Conservation (phyloP, 768 basidiomycete species). For the Boletus sensibilis region DNA sequence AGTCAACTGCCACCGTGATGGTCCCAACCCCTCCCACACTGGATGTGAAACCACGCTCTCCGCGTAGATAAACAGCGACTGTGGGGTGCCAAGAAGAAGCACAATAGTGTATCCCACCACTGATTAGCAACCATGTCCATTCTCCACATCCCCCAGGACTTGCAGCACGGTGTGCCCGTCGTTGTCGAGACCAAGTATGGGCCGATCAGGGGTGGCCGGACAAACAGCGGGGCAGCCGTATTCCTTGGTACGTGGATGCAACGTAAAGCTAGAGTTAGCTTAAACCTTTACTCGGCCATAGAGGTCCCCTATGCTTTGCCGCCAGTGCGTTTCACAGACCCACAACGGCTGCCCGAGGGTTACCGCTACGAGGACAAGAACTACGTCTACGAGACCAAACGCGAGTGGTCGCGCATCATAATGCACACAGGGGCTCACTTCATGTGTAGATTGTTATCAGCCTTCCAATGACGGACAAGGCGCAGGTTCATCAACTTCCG, state of each 20-base stretch:
- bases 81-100: background rate
- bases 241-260: constrained; percentile 52
- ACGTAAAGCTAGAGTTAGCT: background rate
- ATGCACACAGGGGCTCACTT: background rate
- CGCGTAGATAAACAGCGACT: constrained; percentile 12
- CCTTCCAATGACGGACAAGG: constrained; percentile 66
- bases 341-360: constrained; percentile 49
- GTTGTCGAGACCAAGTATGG: constrained; percentile 56
- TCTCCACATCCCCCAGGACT: constrained; percentile 57
- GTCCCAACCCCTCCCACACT: constrained; percentile 5
- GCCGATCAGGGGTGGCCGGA: constrained; percentile 54
- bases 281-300: constrained; percentile 24
- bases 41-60: background rate
- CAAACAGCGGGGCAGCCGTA: constrained; percentile 57
- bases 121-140: constrained; percentile 2
- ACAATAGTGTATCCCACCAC: background rate
- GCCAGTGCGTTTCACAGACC: constrained; percentile 63
- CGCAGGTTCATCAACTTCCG: constrained; percentile 34
- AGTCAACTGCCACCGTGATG: background rate
- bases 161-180: constrained; percentile 44
- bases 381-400: constrained; percentile 57
- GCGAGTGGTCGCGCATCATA: constrained; percentile 36
- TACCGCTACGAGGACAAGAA: constrained; percentile 60
- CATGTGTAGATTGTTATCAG: constrained; percentile 52
- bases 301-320: constrained; percentile 75